Conservation (phyloP, 495 filamentous ascomycete genomes). For the Parathielavia appendiculata region DNA sequence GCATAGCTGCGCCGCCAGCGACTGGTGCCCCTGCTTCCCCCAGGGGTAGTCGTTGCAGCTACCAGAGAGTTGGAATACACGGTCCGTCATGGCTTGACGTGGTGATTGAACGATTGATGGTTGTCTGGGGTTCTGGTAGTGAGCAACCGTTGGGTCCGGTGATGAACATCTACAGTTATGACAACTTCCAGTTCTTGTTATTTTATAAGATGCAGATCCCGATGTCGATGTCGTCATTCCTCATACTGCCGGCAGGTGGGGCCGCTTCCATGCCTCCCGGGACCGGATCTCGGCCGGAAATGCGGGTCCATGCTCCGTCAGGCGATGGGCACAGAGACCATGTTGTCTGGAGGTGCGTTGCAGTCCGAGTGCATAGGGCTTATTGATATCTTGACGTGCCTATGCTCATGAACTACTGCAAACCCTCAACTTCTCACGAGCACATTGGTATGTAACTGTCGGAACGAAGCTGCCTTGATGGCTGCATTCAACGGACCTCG, state of each 20-base stretch:
- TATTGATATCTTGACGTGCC: no score
- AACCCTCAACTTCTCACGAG: no score
- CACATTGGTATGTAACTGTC: no score
- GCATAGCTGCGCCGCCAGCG: conserved; percentile 62
- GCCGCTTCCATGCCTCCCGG: conserved; percentile 1
- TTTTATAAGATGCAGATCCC: neutral
- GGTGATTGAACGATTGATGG: neutral
- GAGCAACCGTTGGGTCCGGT: no score
- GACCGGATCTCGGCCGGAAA: neutral
- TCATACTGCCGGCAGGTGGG: conserved; percentile 7
- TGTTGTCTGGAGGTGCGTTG: no score
- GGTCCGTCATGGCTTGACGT: conserved; percentile 18
- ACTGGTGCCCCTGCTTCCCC: conserved; percentile 68
- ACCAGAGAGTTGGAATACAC: conserved; percentile 49
- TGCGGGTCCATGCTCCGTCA: neutral
- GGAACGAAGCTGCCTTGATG: no score
- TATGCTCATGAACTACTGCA: no score
- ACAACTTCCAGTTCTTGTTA: neutral
- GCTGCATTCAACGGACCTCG: no score
- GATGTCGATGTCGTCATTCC: conserved; percentile 5
- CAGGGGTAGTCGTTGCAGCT: conserved; percentile 55
- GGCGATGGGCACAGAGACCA: neutral
- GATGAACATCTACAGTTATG: neutral
- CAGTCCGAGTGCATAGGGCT: no score
- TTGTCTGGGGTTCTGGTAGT: neutral